Percentiles rank a stretch among this genome's conserved stretches.
Evolutionary conservation across 768 basidiomycete genomes (phyloP).

Genomic region (Mycena sanguinolenta): DNA sequence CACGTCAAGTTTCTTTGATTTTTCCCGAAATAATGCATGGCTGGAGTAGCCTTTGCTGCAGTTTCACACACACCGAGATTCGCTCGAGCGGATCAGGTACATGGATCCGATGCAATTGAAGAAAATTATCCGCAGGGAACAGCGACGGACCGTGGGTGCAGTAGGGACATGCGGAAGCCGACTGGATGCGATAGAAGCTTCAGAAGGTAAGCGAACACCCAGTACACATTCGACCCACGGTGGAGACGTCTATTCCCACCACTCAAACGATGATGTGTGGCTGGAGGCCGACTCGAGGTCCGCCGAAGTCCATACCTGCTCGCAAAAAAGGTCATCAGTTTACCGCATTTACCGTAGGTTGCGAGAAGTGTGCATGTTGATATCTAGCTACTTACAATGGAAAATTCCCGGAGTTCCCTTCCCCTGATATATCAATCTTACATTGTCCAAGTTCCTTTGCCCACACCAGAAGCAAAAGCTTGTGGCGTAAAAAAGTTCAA

Average conservation of each 20-base stretch:
- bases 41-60: not conserved
- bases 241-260: not conserved
- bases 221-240: not conserved
- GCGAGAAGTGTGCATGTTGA: not conserved
- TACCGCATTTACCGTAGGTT: no score
- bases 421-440: not conserved
- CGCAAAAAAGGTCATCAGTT: not conserved
- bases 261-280: not conserved
- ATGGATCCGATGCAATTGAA: no score
- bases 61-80: not conserved
- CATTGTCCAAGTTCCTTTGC: not conserved
- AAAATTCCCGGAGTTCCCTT: not conserved
- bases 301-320: not conserved
- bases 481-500: slow-evolving; percentile 14
- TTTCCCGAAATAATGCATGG: slow-evolving; percentile 1
- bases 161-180: no score
- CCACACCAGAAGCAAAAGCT: slow-evolving; percentile 6
- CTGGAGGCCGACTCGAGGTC: not conserved
- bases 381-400: slow-evolving; percentile 8
- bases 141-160: no score
- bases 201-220: no score
- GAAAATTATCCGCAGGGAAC: no score
- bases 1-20: not conserved
- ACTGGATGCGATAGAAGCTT: not conserved
- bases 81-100: not conserved